These are phyloP conservation scores for Heritiera fomes DNA, from an alignment of 345 rosid species.

Conservation along the genomic window DNA sequence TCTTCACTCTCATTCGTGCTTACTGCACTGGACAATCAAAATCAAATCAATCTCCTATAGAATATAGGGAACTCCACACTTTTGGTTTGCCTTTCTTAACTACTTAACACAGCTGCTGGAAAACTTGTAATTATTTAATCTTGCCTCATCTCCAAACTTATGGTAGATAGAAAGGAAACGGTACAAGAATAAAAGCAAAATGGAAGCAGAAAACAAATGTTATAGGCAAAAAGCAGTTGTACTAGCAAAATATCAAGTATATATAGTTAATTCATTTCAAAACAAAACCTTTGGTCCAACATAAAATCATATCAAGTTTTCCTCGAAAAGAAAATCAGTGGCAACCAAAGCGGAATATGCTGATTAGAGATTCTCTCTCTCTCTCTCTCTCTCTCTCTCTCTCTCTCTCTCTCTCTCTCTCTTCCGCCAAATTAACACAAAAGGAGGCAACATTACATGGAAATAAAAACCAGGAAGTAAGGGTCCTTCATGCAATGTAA, in stretches of 20 bases:
- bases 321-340: not conserved
- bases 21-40: not conserved
- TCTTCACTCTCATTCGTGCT: not conserved
- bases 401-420: not conserved
- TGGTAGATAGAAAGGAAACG: not conserved
- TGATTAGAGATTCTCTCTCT: not conserved
- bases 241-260: not conserved
- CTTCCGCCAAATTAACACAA: not conserved
- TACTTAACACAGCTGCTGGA: not conserved
- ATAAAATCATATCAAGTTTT: not conserved
- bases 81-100: not conserved
- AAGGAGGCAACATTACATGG: not conserved
- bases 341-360: not conserved
- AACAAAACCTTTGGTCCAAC: not conserved
- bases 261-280: not conserved
- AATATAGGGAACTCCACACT: not conserved
- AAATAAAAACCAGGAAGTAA: slow-evolving; percentile 16
- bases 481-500: not conserved
- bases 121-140: slow-evolving; percentile 3
- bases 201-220: not conserved
- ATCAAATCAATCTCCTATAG: not conserved
- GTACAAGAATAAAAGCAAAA: not conserved
- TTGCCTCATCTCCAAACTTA: not conserved
- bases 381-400: not conserved
- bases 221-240: not conserved